Evolutionary conservation across 1,139 yeast species (phyloP), one percentile per base, ranked within the genome.

Genomic region (Blastobotrys petasosporus): DNA sequence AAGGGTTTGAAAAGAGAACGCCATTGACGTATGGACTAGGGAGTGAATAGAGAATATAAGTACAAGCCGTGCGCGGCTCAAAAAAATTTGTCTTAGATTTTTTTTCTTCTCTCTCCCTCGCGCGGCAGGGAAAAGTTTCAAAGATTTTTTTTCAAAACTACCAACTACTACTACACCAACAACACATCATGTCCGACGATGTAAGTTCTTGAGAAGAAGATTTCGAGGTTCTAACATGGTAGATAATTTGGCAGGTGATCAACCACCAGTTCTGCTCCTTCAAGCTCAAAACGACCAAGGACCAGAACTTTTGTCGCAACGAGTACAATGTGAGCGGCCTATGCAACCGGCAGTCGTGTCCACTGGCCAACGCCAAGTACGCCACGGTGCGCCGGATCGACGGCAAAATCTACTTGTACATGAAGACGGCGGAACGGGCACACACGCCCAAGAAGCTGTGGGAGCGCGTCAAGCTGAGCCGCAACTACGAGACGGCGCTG

Each of bases 351-450:
- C 92, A 83, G 65, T 85, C 97, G 12, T 92, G 98, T 65, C 98
- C 98, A 2, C 72, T 92, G 51, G 98, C 98, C 28, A 92, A 92
- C 64, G 86, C 97, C 30, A 80, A 88, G 61, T 92, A 92, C 68
- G 97, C 98, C 32, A 92, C 98, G 0, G 94, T 92, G 43, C 84
- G 92, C 59, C 82, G 79, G 59, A 77, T 87, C 37, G 94, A 88
- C 57, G 98, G 98, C 16, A 79, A 80, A 63, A 71, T 92, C 41
- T 92, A 88, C 62, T 73, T 92, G 36, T 92, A 92, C 69, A 92
- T 92, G 92, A 92, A 92, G 65, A 92, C 97, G 1, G 95, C 94
- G 1, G 98, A 92, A 71, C 79, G 98, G 68, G 94, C 95, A 20
- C 98, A 92, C 64, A 85, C 87, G 58, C 98, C 98, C 11, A 79